Evolutionary conservation across 2,329 filamentous ascomycete genomes (phyloP).

Genomic region (Colletotrichum trifolii): DNA sequence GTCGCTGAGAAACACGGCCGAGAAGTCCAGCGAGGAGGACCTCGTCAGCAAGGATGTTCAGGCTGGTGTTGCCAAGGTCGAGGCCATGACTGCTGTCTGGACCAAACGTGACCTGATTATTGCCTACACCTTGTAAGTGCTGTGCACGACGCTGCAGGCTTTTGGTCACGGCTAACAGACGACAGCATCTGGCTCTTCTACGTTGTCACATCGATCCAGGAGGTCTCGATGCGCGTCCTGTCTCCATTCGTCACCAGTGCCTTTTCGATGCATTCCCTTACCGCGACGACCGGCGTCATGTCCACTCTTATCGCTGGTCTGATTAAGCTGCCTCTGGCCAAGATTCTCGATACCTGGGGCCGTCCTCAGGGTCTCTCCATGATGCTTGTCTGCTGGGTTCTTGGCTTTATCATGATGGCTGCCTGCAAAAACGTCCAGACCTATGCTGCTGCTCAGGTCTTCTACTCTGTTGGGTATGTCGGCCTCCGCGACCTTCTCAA

Average conservation of each 20-base stretch:
- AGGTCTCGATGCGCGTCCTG: slow-evolving; percentile 52
- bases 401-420: slow-evolving; percentile 74
- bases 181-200: slow-evolving; percentile 51
- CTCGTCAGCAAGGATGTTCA: slow-evolving; percentile 49
- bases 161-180: slow-evolving; percentile 1
- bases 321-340: slow-evolving; percentile 74
- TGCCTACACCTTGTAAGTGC: slow-evolving; percentile 56
- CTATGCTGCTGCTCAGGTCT: slow-evolving; percentile 73
- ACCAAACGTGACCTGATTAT: slow-evolving; percentile 51
- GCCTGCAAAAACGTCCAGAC: slow-evolving; percentile 68
- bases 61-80: slow-evolving; percentile 59
- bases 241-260: slow-evolving; percentile 61
- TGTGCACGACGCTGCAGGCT: neutral
- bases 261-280: slow-evolving; percentile 65
- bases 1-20: slow-evolving; percentile 14
- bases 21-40: slow-evolving; percentile 45
- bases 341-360: slow-evolving; percentile 75
- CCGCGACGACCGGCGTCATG: slow-evolving; percentile 64
- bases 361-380: slow-evolving; percentile 71
- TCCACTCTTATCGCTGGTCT: slow-evolving; percentile 67
- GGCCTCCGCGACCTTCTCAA: neutral
- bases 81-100: slow-evolving; percentile 60
- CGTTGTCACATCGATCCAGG: slow-evolving; percentile 51
- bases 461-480: slow-evolving; percentile 70
- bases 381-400: slow-evolving; percentile 60